phyloP scores from a whole-genome alignment of 345 rosid species.

The Euphorbia tirucalli region DNA sequence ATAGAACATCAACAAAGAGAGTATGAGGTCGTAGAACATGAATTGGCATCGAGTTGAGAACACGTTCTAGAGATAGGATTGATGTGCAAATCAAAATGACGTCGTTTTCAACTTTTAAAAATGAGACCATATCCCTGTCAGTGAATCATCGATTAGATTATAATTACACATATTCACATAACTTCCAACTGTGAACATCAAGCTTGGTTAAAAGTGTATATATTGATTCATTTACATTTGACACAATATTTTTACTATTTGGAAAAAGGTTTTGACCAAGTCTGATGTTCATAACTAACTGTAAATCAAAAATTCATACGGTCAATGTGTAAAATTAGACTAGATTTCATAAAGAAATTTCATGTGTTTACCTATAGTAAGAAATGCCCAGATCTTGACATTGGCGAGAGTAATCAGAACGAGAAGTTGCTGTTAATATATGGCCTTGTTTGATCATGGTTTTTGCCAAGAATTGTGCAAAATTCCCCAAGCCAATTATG shows the following conservation, averaged over 20 bases:
- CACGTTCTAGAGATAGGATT: constrained; percentile 15
- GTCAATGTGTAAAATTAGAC: too few species aligned
- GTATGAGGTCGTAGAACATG: constrained; percentile 3
- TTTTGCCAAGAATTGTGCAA: constrained; percentile 22
- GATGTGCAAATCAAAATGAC: constrained; percentile 17
- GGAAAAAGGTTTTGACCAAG: too few species aligned
- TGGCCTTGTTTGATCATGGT: constrained; percentile 25
- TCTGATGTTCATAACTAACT: too few species aligned
- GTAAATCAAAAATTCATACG: too few species aligned
- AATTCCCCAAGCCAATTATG: constrained; percentile 21
- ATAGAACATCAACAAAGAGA: constrained; percentile 24
- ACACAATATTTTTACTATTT: too few species aligned
- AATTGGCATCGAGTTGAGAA: constrained; percentile 19
- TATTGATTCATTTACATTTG: too few species aligned
- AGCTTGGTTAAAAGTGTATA: too few species aligned
- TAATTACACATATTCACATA: too few species aligned
- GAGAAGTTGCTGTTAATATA: constrained; percentile 16
- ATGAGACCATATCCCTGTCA: constrained; percentile 31
- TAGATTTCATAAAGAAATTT: too few species aligned
- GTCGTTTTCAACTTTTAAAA: constrained; percentile 38
- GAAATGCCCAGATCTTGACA: constrained; percentile 33
- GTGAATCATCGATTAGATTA: too few species aligned
- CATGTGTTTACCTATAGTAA: constrained; percentile 37
- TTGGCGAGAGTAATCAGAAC: constrained; percentile 23
- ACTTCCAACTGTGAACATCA: too few species aligned